These are phyloP conservation scores for Moringa oleifera DNA, from an alignment of 345 rosid genomes.

Conservation along the genomic window DNA sequence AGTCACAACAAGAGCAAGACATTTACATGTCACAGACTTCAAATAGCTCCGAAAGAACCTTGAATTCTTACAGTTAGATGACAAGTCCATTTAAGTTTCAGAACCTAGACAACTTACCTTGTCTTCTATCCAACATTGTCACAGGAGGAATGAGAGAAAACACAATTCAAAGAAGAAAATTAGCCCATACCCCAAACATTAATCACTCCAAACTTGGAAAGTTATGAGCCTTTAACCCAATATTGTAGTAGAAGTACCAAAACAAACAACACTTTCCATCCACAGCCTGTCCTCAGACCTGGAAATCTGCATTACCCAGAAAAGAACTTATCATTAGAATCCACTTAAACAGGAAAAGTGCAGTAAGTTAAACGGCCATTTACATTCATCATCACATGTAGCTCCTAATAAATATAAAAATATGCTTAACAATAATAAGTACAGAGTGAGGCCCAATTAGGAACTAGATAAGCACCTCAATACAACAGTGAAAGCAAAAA, in stretches of 20 bases:
- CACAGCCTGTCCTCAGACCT: neutral
- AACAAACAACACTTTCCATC: neutral
- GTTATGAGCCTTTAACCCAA: neutral
- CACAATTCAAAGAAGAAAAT: neutral
- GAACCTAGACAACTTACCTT: slow-evolving; percentile 5
- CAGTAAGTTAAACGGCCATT: neutral
- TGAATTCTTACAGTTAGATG: slow-evolving; percentile 24
- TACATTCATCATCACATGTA: neutral
- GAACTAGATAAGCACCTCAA: neutral
- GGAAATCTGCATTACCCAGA: slow-evolving; percentile 6
- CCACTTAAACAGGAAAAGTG: neutral
- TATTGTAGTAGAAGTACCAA: neutral
- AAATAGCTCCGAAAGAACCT: slow-evolving; percentile 24
- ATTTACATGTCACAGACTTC: slow-evolving; percentile 48
- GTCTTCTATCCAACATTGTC: slow-evolving; percentile 9
- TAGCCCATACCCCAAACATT: neutral
- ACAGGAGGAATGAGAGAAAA: neutral
- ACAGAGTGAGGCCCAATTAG: neutral
- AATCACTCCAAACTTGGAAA: neutral
- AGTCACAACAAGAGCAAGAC: slow-evolving; percentile 42
- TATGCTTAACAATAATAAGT: no score
- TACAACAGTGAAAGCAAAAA: neutral
- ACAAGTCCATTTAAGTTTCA: slow-evolving; percentile 30
- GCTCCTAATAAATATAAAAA: neutral
- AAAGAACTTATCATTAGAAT: slow-evolving; percentile 4